A percentile compares a stretch with the other conserved stretches of the same genome.
Conservation (phyloP, 208 protist species). For the Trypanosomatidae sp. region DNA sequence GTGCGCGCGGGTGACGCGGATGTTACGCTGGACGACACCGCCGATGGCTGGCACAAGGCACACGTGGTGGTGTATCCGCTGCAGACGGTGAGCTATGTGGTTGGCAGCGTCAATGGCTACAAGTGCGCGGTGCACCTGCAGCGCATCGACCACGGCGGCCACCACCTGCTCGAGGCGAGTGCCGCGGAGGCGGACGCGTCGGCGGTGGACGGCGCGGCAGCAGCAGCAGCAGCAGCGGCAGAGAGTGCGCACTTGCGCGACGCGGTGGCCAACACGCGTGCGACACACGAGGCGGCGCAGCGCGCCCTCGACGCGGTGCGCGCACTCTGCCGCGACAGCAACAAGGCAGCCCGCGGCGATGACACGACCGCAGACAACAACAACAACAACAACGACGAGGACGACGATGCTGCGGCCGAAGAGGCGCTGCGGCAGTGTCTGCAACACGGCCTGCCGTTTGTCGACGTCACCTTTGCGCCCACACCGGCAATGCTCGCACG, state of each 20-base stretch:
- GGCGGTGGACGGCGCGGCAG: slow-evolving; percentile 1
- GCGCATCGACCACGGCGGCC: slow-evolving; percentile 15
- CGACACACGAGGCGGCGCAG: too few relatives aligned
- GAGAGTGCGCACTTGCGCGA: too few relatives aligned
- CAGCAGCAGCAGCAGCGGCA: too few relatives aligned
- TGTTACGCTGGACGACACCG: slow-evolving; percentile 8
- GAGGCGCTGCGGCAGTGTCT: slow-evolving; percentile 24
- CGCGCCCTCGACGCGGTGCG: too few relatives aligned
- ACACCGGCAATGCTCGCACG: slow-evolving; percentile 9
- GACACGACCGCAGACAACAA: too few relatives aligned
- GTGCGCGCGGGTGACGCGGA: slow-evolving; percentile 9
- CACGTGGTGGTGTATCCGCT: slow-evolving; percentile 33
- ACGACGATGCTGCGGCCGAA: slow-evolving; percentile 18
- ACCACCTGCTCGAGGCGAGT: slow-evolving; percentile 1
- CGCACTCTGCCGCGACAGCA: too few relatives aligned
- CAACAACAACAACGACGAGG: too few relatives aligned
- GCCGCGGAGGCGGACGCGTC: slow-evolving; percentile 4
- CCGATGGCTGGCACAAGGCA: slow-evolving; percentile 15
- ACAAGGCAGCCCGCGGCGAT: too few relatives aligned
- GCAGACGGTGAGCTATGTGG: slow-evolving; percentile 25
- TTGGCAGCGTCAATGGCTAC: slow-evolving; percentile 16
- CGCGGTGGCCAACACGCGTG: too few relatives aligned
- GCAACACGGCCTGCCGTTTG: slow-evolving; percentile 11
- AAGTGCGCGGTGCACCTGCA: slow-evolving; percentile 17
- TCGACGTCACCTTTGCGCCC: slow-evolving; percentile 32